Percentiles rank a stretch among this genome's conserved stretches.
These are phyloP conservation scores for Xylaria sp. DNA, from an alignment of 2,329 filamentous ascomycete genomes.

Conservation along the genomic window DNA sequence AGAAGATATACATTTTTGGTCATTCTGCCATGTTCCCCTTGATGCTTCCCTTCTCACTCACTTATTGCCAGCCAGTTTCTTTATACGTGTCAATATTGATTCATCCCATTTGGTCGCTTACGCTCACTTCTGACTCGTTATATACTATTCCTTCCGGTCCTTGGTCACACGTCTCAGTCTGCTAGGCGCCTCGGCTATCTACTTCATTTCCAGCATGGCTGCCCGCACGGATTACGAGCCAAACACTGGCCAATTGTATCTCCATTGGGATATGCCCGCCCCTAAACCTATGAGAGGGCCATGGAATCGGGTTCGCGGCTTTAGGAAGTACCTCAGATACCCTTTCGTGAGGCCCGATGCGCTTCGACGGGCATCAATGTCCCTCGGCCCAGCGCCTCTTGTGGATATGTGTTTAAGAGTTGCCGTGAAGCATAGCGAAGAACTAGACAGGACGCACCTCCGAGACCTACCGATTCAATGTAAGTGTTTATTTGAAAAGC, in stretches of 20 bases:
- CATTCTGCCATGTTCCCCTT: too few relatives aligned
- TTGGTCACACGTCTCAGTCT: not conserved
- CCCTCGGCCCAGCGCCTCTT: not conserved
- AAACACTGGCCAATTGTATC: conserved; percentile 5
- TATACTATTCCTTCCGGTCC: not conserved
- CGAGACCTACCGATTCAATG: conserved; percentile 5
- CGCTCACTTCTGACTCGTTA: too few relatives aligned
- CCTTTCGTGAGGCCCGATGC: not conserved
- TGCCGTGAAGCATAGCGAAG: not conserved
- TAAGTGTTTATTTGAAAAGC: not conserved
- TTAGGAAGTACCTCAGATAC: not conserved
- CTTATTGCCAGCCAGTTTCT: too few relatives aligned
- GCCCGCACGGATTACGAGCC: not conserved
- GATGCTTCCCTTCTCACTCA: too few relatives aligned
- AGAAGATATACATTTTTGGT: too few relatives aligned
- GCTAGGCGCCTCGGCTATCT: not conserved
- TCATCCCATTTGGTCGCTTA: too few relatives aligned
- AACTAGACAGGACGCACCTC: conserved; percentile 13
- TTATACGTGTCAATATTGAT: too few relatives aligned
- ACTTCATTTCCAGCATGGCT: not conserved
- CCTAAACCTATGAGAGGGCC: not conserved
- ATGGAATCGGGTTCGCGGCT: not conserved
- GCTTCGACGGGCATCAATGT: too few relatives aligned
- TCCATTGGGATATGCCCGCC: conserved; percentile 7
- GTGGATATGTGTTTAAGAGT: conserved; percentile 10